A percentile compares a stretch with the other conserved stretches of the same genome.
These are phyloP conservation scores for Thelephora aurantiotincta DNA, from an alignment of 768 basidiomycete genomes.

Conservation along the genomic window DNA sequence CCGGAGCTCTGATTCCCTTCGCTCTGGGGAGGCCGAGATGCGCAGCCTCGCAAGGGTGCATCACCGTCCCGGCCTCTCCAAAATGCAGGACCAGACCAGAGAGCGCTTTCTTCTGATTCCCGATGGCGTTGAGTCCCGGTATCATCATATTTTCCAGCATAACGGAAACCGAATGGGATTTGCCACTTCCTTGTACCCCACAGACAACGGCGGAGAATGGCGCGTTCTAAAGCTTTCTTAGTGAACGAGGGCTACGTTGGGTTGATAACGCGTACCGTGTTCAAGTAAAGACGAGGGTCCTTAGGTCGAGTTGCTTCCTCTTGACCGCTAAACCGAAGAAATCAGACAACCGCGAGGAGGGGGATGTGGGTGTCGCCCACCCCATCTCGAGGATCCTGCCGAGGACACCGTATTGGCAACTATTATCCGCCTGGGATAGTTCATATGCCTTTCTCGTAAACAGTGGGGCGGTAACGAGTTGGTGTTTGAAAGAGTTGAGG, in stretches of 20 bases:
- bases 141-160: neutral
- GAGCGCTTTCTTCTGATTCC: neutral
- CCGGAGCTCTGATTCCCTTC: conserved; percentile 13
- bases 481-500: neutral
- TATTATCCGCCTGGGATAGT: conserved; percentile 11
- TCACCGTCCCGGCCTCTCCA: conserved; percentile 11
- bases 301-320: conserved; percentile 20
- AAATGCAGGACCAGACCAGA: conserved; percentile 10
- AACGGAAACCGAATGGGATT: neutral
- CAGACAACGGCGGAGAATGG: neutral
- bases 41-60: conserved; percentile 35
- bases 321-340: neutral
- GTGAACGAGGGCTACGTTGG: neutral
- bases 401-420: conserved; percentile 48
- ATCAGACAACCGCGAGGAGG: neutral
- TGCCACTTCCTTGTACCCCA: neutral
- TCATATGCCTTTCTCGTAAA: conserved; percentile 15
- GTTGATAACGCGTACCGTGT: conserved; percentile 30
- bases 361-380: neutral
- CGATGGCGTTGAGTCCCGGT: neutral
- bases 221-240: neutral
- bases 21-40: conserved; percentile 31
- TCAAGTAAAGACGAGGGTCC: conserved; percentile 49
- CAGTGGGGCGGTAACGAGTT: conserved; percentile 13
- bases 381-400: conserved; percentile 17